Evolutionary conservation across 139 green algal genomes (phyloP).

Genomic region (Zygnema circumcarinatum): DNA sequence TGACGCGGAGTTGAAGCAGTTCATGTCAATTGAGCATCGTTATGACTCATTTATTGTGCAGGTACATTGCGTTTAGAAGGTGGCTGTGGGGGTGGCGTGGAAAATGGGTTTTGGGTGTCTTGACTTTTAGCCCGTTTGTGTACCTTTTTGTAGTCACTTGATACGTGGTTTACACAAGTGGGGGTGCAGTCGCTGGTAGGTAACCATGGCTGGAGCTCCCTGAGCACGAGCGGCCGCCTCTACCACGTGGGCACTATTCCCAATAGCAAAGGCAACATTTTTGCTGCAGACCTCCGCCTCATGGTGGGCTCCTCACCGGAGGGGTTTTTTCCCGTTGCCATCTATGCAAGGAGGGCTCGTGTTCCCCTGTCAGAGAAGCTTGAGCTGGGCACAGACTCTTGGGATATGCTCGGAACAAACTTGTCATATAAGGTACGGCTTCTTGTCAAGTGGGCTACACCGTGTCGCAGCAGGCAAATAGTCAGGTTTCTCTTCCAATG

Average conservation of each 20-base stretch:
- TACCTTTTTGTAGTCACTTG: too few species aligned
- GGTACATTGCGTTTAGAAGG: conserved; percentile 19
- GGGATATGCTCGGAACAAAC: conserved; percentile 59
- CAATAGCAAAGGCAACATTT: conserved; percentile 55
- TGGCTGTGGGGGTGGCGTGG: not conserved
- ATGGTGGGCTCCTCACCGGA: conserved; percentile 44
- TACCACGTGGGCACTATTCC: conserved; percentile 57
- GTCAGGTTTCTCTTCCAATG: too few species aligned
- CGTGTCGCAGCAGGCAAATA: not conserved
- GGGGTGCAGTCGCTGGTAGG: conserved; percentile 47
- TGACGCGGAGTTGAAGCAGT: conserved; percentile 52
- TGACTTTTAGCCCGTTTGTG: too few species aligned
- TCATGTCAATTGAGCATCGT: conserved; percentile 54
- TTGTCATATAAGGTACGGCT: conserved; percentile 43
- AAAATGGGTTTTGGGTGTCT: too few species aligned
- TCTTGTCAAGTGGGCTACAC: not conserved
- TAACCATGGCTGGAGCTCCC: conserved; percentile 54
- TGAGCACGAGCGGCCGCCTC: conserved; percentile 28
- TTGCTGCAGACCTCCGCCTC: conserved; percentile 43
- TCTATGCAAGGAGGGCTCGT: conserved; percentile 49
- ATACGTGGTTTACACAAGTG: too few species aligned
- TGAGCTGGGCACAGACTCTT: conserved; percentile 39
- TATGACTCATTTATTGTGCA: conserved; percentile 59
- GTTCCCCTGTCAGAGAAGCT: conserved; percentile 46
- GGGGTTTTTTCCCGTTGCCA: conserved; percentile 54